Evolutionary conservation across 495 filamentous ascomycete genomes (phyloP).

Genomic region (Xylaria venustula): DNA sequence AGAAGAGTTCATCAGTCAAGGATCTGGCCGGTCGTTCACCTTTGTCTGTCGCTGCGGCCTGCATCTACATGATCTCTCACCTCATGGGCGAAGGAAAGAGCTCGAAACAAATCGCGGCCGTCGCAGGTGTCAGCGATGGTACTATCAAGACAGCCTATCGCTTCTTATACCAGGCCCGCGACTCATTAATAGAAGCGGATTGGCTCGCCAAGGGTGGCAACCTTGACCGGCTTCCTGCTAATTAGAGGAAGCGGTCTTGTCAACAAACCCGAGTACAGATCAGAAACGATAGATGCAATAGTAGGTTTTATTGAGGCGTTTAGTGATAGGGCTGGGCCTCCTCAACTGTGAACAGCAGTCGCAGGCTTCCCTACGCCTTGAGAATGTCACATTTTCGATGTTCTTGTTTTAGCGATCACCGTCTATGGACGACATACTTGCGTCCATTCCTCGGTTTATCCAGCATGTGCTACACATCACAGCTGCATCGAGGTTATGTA

Average conservation of each 20-base stretch:
- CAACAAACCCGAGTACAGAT: background rate
- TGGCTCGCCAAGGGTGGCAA: conserved; percentile 70
- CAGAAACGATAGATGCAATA: background rate
- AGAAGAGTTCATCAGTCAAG: conserved; percentile 67
- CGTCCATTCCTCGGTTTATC: background rate
- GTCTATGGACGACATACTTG: background rate
- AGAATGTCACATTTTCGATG: background rate
- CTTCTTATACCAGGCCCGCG: conserved; percentile 69
- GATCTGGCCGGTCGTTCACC: conserved; percentile 90
- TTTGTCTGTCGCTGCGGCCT: conserved; percentile 88
- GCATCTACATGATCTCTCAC: conserved; percentile 91
- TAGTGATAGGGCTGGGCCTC: background rate
- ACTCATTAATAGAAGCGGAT: conserved; percentile 70
- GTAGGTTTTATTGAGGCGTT: background rate
- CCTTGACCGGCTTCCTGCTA: conserved; percentile 62
- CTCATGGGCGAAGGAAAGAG: conserved; percentile 74
- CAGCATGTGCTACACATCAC: background rate
- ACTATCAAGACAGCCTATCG: conserved; percentile 96
- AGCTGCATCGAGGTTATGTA: background rate
- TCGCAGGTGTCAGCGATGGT: conserved; percentile 88
- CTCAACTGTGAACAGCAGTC: background rate
- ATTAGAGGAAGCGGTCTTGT: conserved; percentile 13
- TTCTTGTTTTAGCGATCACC: background rate
- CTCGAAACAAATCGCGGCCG: conserved; percentile 77
- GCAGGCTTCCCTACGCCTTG: background rate